Evolutionary conservation across 2,329 filamentous ascomycete genomes (phyloP).

Genomic region (Trichoderma semiorbis): DNA sequence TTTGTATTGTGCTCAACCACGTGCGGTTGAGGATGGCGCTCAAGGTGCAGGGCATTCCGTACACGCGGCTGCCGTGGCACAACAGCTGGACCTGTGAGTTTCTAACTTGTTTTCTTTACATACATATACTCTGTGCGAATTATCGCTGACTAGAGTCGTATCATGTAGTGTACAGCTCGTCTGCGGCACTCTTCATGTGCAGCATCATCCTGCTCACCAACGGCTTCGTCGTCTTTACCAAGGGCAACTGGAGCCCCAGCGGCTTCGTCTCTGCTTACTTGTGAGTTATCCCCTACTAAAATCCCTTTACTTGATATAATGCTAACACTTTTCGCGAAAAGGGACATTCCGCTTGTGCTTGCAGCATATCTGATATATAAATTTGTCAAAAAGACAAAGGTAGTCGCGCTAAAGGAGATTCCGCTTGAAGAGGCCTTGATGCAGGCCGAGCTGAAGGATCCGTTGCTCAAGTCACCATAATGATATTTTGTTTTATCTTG

Average conservation of each 20-base stretch:
- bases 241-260: conserved; percentile 54
- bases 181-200: conserved; percentile 55
- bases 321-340: conserved; percentile 28
- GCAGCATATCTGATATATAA: conserved; percentile 62
- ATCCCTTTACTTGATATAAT: neutral
- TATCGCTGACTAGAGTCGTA: neutral
- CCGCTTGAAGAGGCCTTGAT: conserved; percentile 51
- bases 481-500: neutral
- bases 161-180: conserved; percentile 55
- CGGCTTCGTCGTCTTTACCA: conserved; percentile 62
- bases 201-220: conserved; percentile 66
- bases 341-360: conserved; percentile 58
- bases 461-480: neutral
- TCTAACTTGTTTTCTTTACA: neutral
- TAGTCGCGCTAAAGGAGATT: conserved; percentile 49
- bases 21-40: conserved; percentile 54
- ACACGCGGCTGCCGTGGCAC: conserved; percentile 55
- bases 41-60: conserved; percentile 51
- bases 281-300: conserved; percentile 38
- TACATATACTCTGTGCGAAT: neutral
- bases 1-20: conserved; percentile 56
- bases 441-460: conserved; percentile 28
- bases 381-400: conserved; percentile 58
- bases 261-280: conserved; percentile 61
- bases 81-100: conserved; percentile 59